Conservation (phyloP, 768 basidiomycete genomes). For the Tricholomella constricta region DNA sequence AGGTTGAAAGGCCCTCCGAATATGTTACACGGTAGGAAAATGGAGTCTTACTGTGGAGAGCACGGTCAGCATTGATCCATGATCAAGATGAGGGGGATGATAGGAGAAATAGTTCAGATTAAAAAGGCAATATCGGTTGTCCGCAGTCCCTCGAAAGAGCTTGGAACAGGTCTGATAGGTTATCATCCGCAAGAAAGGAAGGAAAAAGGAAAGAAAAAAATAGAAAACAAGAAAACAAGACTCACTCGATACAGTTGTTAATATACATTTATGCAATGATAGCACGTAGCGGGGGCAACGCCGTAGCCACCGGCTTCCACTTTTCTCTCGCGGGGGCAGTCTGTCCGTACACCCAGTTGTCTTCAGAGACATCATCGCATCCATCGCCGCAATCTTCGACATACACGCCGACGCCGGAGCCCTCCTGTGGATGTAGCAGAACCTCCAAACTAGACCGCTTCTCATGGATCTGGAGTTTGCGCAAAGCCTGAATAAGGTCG, state of each 20-base stretch:
- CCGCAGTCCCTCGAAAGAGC: constrained; percentile 47
- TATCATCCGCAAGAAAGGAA: constrained; percentile 53
- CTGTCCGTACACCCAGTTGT: constrained; percentile 68
- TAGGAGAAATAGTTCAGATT: constrained; percentile 36
- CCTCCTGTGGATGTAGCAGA: constrained; percentile 68
- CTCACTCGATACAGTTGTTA: constrained; percentile 17
- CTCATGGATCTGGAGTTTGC: constrained; percentile 61
- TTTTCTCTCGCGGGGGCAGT: constrained; percentile 51
- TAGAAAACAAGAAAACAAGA: constrained; percentile 5
- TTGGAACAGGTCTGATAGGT: constrained; percentile 81
- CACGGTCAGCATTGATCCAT: background rate
- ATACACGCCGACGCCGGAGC: constrained; percentile 73
- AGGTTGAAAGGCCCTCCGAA: constrained; percentile 4
- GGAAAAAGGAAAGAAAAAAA: constrained; percentile 11
- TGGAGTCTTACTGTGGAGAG: background rate
- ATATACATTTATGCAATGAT: constrained; percentile 25
- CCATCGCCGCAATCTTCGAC: constrained; percentile 64
- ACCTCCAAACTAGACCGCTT: constrained; percentile 50
- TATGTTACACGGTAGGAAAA: background rate
- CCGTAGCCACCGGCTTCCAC: constrained; percentile 55
- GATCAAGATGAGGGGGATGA: background rate
- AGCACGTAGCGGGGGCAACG: constrained; percentile 53
- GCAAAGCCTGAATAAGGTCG: constrained; percentile 82
- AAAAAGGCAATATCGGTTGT: constrained; percentile 66
- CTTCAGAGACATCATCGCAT: constrained; percentile 43